Percentiles rank a stretch among this genome's conserved stretches.
phyloP scores from a whole-genome alignment of 345 rosid species.

The Tarenaya hassleriana region DNA sequence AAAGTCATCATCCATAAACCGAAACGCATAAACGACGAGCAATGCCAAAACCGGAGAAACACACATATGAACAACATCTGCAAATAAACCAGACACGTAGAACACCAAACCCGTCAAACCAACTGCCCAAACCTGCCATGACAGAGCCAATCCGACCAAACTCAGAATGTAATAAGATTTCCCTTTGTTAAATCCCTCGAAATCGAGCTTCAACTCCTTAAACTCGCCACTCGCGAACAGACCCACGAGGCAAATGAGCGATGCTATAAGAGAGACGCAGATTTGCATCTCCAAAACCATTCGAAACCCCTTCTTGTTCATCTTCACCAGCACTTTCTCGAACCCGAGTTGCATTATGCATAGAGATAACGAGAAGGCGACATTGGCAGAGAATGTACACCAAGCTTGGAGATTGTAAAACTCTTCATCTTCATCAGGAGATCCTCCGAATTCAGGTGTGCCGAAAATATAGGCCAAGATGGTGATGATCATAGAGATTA shows the following conservation, averaged over 20 bases:
- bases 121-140: constrained; percentile 30
- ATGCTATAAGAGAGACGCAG: constrained; percentile 22
- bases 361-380: constrained; percentile 28
- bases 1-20: constrained; percentile 24
- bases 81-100: constrained; percentile 25
- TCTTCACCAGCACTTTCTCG: constrained; percentile 21
- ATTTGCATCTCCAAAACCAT: constrained; percentile 33
- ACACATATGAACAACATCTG: constrained; percentile 30
- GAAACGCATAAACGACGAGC: constrained; percentile 25
- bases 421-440: constrained; percentile 25
- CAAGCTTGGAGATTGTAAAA: constrained; percentile 23
- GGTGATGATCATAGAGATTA: constrained; percentile 32
- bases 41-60: constrained; percentile 24
- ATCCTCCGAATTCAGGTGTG: constrained; percentile 22
- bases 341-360: constrained; percentile 27
- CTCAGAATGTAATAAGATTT: constrained; percentile 20
- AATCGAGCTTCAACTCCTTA: constrained; percentile 24
- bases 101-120: constrained; percentile 25
- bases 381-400: constrained; percentile 24
- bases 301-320: constrained; percentile 24
- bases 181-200: constrained; percentile 26
- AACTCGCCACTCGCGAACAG: constrained; percentile 26
- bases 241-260: constrained; percentile 21
- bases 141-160: constrained; percentile 23
- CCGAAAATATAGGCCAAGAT: constrained; percentile 15